Base-by-base conservation (phyloP, 495 filamentous ascomycete genomes). In the Collariella sp. region DNA sequence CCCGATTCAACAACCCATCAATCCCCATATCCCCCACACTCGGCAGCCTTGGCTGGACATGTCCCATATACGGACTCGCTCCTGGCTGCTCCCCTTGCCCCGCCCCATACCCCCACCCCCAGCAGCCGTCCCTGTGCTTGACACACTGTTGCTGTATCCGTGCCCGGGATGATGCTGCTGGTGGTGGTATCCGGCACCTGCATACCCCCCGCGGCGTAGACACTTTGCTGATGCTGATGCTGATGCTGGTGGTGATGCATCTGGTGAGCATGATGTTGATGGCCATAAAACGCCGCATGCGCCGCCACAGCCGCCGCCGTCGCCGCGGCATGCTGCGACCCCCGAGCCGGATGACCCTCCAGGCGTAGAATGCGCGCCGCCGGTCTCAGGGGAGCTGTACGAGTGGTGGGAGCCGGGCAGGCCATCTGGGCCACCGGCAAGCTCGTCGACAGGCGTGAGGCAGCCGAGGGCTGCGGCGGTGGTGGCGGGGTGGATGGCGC, bases 21-120 rank as follows among this genome's bases (percentile, higher is more conserved):
- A 81, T 81, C 26, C 76, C 76, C 75, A 79, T 79, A 63, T 81
- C 75, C 9, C 63, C 62, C 46, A 77, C 73, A 50, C 74, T 77
- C 0, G 76, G 74, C n/a, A 78, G 66, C 10, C 77, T 68, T 67
- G 42, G n/a, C n/a, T n/a, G n/a, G n/a, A 68, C 67, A 46, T 74
- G 69, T 19, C 61, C 64, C 67, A 77, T 65, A 52, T 77, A 77
- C 7, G 74, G 74, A 33, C 72, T 75, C 3, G 66, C 61, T 16
- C 70, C 71, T 55, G 70, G 46, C 69, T 71, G 55, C 47, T 42
- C 16, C 44, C 20, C 15, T 16, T 34, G 20, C 18, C 60, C 29
- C 10, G 43, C 52, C 40, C 62, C 47, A 18, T 49, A 54, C 31
- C 54, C 53, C 26, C 53, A 51, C 34, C 59, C 53, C 15, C 54